Evolutionary conservation across 495 filamentous ascomycete species (phyloP).

Genomic region (Usnea hakonensis): DNA sequence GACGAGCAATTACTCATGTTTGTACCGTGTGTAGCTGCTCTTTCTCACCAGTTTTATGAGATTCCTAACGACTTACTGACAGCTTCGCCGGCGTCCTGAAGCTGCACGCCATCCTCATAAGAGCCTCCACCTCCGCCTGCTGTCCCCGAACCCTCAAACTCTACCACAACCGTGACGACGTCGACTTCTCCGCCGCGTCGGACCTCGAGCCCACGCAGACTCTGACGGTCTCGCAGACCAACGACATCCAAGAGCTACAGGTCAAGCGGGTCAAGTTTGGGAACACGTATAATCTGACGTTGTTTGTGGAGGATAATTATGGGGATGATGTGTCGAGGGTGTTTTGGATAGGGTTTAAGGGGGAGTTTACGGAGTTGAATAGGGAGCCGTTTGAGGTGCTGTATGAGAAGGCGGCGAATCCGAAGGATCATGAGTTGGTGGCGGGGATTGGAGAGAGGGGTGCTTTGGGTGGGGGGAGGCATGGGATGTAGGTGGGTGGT

Average conservation of each 20-base stretch:
- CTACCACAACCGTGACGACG: slow-evolving; percentile 73
- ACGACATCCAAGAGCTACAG: slow-evolving; percentile 74
- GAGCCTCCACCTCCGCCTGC: slow-evolving; percentile 57
- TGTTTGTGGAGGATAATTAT: slow-evolving; percentile 72
- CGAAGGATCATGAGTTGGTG: slow-evolving; percentile 64
- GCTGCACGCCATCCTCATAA: slow-evolving; percentile 78
- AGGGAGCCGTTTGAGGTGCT: slow-evolving; percentile 75
- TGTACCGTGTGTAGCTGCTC: slow-evolving; percentile 65
- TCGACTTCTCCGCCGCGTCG: slow-evolving; percentile 72
- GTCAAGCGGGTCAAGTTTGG: slow-evolving; percentile 86
- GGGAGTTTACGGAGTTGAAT: slow-evolving; percentile 79
- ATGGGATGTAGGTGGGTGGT: slow-evolving; percentile 20
- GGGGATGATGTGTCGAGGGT: slow-evolving; percentile 65
- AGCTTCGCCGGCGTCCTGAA: slow-evolving; percentile 94
- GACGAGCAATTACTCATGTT: slow-evolving; percentile 92
- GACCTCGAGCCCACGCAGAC: slow-evolving; percentile 66
- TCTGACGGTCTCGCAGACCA: slow-evolving; percentile 69
- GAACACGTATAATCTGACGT: slow-evolving; percentile 60
- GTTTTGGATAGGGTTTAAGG: slow-evolving; percentile 83
- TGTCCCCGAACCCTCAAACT: slow-evolving; percentile 81
- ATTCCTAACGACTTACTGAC: neutral
- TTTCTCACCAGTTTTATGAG: neutral
- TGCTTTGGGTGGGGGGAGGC: slow-evolving; percentile 13
- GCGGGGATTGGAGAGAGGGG: slow-evolving; percentile 39
- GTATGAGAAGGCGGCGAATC: slow-evolving; percentile 92